A percentile compares a stretch with the other conserved stretches of the same genome.
Evolutionary conservation across 2,329 filamentous ascomycete genomes (phyloP).

Genomic region (Parastagonospora avenae): DNA sequence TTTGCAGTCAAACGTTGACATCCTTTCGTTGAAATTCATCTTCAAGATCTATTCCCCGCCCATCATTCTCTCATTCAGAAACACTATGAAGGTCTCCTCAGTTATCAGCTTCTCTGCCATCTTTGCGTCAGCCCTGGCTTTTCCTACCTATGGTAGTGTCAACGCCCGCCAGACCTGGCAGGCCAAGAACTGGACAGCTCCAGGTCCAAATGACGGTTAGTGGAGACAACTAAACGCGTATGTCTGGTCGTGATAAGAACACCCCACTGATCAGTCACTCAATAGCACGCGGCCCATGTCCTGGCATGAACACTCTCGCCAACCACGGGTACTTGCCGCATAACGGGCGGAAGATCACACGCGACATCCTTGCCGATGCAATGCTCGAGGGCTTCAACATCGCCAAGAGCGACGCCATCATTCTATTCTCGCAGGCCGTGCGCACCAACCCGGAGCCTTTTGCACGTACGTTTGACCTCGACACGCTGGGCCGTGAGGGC

Average conservation of each 20-base stretch:
- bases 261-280: not conserved
- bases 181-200: constrained; percentile 5
- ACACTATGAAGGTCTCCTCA: not conserved
- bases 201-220: constrained; percentile 9
- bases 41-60: no score
- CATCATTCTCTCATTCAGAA: not conserved
- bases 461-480: constrained; percentile 7
- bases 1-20: not conserved
- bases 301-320: not conserved
- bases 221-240: not conserved
- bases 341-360: constrained; percentile 4
- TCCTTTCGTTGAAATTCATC: not conserved
- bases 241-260: not conserved
- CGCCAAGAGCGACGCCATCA: constrained; percentile 9
- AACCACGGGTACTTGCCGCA: not conserved
- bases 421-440: constrained; percentile 8
- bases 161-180: constrained; percentile 7
- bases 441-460: constrained; percentile 7
- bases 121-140: constrained; percentile 3
- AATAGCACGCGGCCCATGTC: constrained; percentile 6
- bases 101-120: not conserved
- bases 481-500: constrained; percentile 7
- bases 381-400: constrained; percentile 12
- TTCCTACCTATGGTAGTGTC: constrained; percentile 5
- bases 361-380: constrained; percentile 6